Conservation (phyloP, 2,329 filamentous ascomycete species). For the Metarhizium rileyi region DNA sequence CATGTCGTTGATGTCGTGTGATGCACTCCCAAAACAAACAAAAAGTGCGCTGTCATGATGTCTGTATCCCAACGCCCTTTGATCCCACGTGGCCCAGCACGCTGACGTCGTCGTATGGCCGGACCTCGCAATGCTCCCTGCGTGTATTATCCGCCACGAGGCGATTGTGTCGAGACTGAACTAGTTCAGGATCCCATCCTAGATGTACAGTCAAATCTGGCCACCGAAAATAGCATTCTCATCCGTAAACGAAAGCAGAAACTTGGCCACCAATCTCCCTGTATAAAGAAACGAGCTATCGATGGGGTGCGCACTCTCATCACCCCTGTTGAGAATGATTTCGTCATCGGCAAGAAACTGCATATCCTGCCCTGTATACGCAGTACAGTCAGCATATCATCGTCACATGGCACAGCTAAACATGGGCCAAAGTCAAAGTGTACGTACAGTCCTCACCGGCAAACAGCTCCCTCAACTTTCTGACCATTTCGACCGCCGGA, state of each 20-base stretch:
- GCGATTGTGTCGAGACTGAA: no score
- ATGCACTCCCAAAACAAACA: neutral
- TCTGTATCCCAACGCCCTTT: neutral
- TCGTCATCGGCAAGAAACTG: slow-evolving; percentile 36
- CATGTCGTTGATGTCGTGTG: slow-evolving; percentile 24
- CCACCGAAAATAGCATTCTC: slow-evolving; percentile 38
- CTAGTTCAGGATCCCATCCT: neutral
- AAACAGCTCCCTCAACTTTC: slow-evolving; percentile 33
- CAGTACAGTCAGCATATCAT: slow-evolving; percentile 7
- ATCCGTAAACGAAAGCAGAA: slow-evolving; percentile 44
- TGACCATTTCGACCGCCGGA: slow-evolving; percentile 35
- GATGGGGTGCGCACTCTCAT: slow-evolving; percentile 34
- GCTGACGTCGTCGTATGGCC: neutral
- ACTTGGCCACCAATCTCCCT: slow-evolving; percentile 42
- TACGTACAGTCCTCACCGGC: slow-evolving; percentile 36
- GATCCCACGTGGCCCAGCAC: no score
- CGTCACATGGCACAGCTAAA: neutral
- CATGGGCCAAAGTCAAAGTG: neutral
- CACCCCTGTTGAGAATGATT: slow-evolving; percentile 34
- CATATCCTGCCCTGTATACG: slow-evolving; percentile 24
- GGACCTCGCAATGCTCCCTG: neutral
- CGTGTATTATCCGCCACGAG: no score
- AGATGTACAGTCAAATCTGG: slow-evolving; percentile 9
- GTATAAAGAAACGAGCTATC: slow-evolving; percentile 41
- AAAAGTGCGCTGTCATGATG: neutral